phyloP scores from a whole-genome alignment of 2,329 filamentous ascomycete species.

The Penicillium sp. region DNA sequence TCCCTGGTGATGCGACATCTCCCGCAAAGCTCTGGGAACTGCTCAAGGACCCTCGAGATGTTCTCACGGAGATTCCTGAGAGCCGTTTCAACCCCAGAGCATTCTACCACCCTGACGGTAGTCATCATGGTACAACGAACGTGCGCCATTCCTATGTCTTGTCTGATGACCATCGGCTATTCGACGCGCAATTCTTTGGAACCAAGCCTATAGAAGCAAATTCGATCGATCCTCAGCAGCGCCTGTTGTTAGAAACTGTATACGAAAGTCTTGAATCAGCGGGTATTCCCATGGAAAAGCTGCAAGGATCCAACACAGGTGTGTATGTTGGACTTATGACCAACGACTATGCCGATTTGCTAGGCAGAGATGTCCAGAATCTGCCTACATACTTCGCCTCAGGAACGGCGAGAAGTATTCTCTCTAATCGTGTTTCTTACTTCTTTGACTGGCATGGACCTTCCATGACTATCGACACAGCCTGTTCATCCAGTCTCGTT shows the following conservation, averaged over 20 bases:
- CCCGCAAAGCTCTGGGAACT: constrained; percentile 34
- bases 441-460: constrained; percentile 44
- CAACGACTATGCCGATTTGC: constrained; percentile 32
- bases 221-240: constrained; percentile 35
- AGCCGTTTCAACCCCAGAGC: constrained; percentile 28
- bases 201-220: constrained; percentile 37
- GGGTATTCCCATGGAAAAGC: constrained; percentile 28
- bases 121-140: constrained; percentile 33
- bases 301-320: constrained; percentile 32
- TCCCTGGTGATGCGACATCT: constrained; percentile 30
- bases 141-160: constrained; percentile 32
- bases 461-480: constrained; percentile 52
- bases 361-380: constrained; percentile 28
- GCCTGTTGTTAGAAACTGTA: constrained; percentile 32
- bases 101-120: constrained; percentile 30
- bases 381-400: constrained; percentile 34
- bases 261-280: constrained; percentile 32
- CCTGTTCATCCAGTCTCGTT: constrained; percentile 50
- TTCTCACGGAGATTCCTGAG: constrained; percentile 27
- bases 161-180: constrained; percentile 29
- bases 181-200: constrained; percentile 35
- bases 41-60: constrained; percentile 29
- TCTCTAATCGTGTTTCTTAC: constrained; percentile 47
- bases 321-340: constrained; percentile 36
- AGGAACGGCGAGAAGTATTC: constrained; percentile 42